phyloP scores from a whole-genome alignment of 176 grass and related monocot species.

The Leersia perrieri region DNA sequence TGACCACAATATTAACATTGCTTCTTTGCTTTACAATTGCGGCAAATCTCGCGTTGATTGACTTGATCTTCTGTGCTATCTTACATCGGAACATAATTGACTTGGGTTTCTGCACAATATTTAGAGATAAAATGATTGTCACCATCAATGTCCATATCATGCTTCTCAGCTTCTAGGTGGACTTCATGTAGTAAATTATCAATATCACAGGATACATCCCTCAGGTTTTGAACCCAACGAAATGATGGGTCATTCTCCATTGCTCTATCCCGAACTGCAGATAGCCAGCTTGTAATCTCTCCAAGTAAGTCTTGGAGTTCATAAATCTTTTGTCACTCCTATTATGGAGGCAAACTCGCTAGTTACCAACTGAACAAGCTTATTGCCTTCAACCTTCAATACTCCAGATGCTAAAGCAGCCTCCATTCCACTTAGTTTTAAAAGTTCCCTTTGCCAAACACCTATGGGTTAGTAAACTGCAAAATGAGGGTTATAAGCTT shows the following conservation, averaged over 20 bases:
- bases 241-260: neutral
- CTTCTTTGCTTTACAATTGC: neutral
- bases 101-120: too few relatives aligned
- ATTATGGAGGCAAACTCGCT: neutral
- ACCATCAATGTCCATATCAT: too few relatives aligned
- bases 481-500: too few relatives aligned
- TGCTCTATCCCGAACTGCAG: neutral
- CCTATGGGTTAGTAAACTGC: too few relatives aligned
- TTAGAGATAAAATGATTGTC: too few relatives aligned
- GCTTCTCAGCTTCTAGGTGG: neutral
- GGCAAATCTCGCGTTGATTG: neutral
- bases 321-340: neutral
- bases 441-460: neutral
- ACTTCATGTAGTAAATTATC: neutral
- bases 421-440: neutral
- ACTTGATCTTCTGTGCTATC: too few relatives aligned
- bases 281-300: neutral
- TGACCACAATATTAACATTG: neutral
- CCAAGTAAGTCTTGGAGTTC: neutral
- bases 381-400: neutral
- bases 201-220: neutral
- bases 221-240: neutral
- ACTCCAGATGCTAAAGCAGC: neutral
- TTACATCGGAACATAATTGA: too few relatives aligned
- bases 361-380: neutral